These are phyloP conservation scores for Alternaria solani DNA, from an alignment of 2,329 filamentous ascomycete species.

Conservation along the genomic window DNA sequence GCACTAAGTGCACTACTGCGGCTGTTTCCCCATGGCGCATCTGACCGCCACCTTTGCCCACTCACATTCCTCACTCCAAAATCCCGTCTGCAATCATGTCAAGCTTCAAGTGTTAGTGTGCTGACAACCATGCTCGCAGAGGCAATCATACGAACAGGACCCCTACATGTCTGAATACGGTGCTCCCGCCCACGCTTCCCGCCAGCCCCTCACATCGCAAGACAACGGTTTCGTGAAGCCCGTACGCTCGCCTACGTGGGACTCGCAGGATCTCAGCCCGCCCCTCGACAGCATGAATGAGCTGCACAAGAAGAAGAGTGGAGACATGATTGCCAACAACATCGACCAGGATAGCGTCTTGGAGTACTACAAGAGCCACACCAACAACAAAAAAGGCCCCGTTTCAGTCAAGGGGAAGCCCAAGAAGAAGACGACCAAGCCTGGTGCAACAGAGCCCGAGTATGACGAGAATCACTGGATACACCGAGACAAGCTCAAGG, in stretches of 20 bases:
- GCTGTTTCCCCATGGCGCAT: slow-evolving; percentile 29
- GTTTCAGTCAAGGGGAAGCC: slow-evolving; percentile 28
- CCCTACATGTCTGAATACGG: slow-evolving; percentile 49
- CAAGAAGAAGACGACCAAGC: slow-evolving; percentile 40
- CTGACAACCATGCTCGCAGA: slow-evolving; percentile 38
- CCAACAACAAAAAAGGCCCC: slow-evolving; percentile 27
- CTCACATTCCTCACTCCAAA: neutral
- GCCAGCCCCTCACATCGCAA: slow-evolving; percentile 46
- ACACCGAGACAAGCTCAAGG: slow-evolving; percentile 82
- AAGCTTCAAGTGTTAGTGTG: slow-evolving; percentile 12
- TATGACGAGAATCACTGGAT: slow-evolving; percentile 79
- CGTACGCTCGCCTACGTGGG: slow-evolving; percentile 41
- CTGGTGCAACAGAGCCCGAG: slow-evolving; percentile 30
- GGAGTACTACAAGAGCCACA: slow-evolving; percentile 53
- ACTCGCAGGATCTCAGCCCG: slow-evolving; percentile 38
- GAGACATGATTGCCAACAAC: slow-evolving; percentile 53
- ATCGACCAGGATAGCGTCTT: slow-evolving; percentile 58
- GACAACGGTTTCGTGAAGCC: slow-evolving; percentile 45
- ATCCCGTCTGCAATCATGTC: neutral
- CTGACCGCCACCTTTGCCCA: slow-evolving; percentile 29
- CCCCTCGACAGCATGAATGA: slow-evolving; percentile 47
- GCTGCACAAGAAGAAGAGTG: slow-evolving; percentile 51
- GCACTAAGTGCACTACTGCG: slow-evolving; percentile 31
- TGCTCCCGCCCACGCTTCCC: slow-evolving; percentile 36
- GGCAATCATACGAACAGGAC: slow-evolving; percentile 41